Evolutionary conservation across 148 eudicot species (phyloP).

Genomic region (Dysphania ambrosioides): DNA sequence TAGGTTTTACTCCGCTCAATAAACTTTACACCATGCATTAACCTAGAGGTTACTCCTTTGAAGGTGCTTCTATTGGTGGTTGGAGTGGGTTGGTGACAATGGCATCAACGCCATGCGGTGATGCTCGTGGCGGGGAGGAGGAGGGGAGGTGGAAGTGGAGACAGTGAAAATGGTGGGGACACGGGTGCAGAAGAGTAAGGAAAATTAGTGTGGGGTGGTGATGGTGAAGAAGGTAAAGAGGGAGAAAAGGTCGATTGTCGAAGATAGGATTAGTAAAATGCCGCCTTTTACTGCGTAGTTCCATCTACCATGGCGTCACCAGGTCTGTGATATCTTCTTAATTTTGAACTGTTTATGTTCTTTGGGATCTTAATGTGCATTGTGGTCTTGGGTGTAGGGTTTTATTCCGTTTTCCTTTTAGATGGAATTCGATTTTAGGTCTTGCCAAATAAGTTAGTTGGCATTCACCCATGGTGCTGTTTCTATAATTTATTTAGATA

Average conservation of each 20-base stretch:
- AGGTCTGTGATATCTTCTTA: constrained; percentile 39
- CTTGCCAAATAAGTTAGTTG: no score
- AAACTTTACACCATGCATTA: no score
- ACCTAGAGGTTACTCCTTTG: no score
- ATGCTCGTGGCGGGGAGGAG: constrained; percentile 21
- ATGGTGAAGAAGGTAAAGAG: constrained; percentile 67
- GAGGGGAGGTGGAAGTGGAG: constrained; percentile 31
- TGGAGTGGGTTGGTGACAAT: background rate
- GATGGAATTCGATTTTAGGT: no score
- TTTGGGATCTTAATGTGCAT: background rate
- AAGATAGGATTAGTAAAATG: constrained; percentile 96
- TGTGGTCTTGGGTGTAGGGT: no score
- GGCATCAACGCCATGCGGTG: constrained; percentile 36
- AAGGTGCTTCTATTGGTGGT: constrained; percentile 18
- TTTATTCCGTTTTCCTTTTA: background rate
- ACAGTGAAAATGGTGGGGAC: constrained; percentile 27
- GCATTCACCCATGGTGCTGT: no score
- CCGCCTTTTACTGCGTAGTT: constrained; percentile 98
- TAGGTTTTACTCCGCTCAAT: no score
- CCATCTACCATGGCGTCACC: constrained; percentile 96
- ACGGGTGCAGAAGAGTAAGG: constrained; percentile 34
- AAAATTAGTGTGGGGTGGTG: constrained; percentile 21
- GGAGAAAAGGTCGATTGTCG: constrained; percentile 86
- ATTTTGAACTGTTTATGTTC: background rate
- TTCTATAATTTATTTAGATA: no score